These are phyloP conservation scores for Canavalia gladiata DNA, from an alignment of 306 rosid species.

Conservation along the genomic window DNA sequence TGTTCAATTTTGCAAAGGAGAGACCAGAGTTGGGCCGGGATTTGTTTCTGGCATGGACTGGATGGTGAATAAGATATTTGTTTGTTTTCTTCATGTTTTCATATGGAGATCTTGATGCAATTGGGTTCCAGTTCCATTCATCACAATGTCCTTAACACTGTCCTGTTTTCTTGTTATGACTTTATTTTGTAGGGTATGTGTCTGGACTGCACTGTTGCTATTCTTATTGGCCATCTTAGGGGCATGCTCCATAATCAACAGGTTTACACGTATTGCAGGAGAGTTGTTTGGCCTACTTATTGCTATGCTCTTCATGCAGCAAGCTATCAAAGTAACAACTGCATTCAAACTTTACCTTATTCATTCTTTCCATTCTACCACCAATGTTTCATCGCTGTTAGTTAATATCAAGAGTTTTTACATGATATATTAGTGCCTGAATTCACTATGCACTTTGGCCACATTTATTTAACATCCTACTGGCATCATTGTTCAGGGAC, in stretches of 20 bases:
- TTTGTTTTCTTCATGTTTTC: neutral
- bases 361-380: neutral
- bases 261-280: slow-evolving; percentile 95
- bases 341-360: slow-evolving; percentile 6
- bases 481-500: slow-evolving; percentile 64
- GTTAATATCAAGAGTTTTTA: neutral
- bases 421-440: neutral
- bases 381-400: neutral
- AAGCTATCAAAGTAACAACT: slow-evolving; percentile 80
- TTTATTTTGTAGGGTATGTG: slow-evolving; percentile 83
- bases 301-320: slow-evolving; percentile 99
- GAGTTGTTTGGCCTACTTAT: slow-evolving; percentile 94
- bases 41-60: slow-evolving; percentile 90
- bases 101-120: neutral
- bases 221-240: slow-evolving; percentile 86
- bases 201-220: slow-evolving; percentile 87
- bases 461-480: slow-evolving; percentile 2
- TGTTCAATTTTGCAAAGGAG: slow-evolving; percentile 93
- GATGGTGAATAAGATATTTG: slow-evolving; percentile 63
- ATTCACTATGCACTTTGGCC: neutral
- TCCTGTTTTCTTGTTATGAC: neutral
- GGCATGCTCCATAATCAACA: slow-evolving; percentile 94
- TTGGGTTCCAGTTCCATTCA: slow-evolving; percentile 6
- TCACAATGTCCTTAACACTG: slow-evolving; percentile 17
- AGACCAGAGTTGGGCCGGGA: slow-evolving; percentile 76